Percentiles rank a stretch among this genome's conserved stretches.
phyloP scores from a whole-genome alignment of 1,284 basidiomycete genomes.

The Rhodotorula sp. region DNA sequence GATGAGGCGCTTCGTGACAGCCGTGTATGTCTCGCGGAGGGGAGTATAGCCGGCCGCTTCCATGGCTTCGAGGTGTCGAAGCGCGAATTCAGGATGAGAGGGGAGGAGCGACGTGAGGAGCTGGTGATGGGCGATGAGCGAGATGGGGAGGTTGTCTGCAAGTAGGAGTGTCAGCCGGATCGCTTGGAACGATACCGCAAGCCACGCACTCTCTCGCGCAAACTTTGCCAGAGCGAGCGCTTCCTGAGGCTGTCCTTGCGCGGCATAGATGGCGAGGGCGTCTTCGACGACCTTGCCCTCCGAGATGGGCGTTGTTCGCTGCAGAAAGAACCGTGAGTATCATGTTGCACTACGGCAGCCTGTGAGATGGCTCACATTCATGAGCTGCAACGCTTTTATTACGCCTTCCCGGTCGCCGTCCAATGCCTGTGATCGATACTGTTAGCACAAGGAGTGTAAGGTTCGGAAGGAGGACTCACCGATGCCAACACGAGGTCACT shows the following conservation, averaged over 20 bases:
- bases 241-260: conserved; percentile 54
- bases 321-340: too few relatives aligned
- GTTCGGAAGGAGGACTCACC: conserved; percentile 44
- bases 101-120: conserved; percentile 63
- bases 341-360: too few relatives aligned
- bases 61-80: conserved; percentile 47
- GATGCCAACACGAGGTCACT: conserved; percentile 54
- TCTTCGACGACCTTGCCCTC: conserved; percentile 45
- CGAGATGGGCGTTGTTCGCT: conserved; percentile 52
- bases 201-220: conserved; percentile 52
- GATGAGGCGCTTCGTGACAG: conserved; percentile 49
- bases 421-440: conserved; percentile 47
- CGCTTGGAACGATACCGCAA: background rate
- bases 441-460: background rate
- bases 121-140: conserved; percentile 62
- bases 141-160: conserved; percentile 61
- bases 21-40: conserved; percentile 50
- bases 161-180: conserved; percentile 9
- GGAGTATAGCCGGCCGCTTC: conserved; percentile 49
- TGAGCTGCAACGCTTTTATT: conserved; percentile 51
- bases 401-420: conserved; percentile 50
- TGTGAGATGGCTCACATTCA: conserved; percentile 57
- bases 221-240: conserved; percentile 54
- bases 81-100: conserved; percentile 45
- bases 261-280: conserved; percentile 58